These are phyloP conservation scores for Didymella pomorum DNA, from an alignment of 2,329 filamentous ascomycete genomes.

Conservation along the genomic window DNA sequence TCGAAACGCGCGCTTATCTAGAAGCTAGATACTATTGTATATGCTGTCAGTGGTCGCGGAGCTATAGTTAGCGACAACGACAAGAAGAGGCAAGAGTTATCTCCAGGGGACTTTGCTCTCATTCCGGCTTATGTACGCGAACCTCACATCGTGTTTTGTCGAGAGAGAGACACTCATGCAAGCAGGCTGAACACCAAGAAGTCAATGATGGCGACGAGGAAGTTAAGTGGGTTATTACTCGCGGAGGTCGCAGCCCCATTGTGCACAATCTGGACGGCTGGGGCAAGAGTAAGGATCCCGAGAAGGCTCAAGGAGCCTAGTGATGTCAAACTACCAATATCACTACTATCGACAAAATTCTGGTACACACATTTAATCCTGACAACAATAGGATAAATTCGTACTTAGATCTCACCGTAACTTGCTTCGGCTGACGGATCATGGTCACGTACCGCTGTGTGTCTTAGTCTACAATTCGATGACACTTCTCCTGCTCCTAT, in stretches of 20 bases:
- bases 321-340: not conserved
- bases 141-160: not conserved
- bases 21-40: conserved; percentile 70
- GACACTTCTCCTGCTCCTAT: not conserved
- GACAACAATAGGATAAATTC: too few species aligned
- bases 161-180: not conserved
- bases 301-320: conserved; percentile 6
- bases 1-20: conserved; percentile 11
- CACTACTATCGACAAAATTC: too few species aligned
- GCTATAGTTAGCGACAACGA: conserved; percentile 66
- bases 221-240: conserved; percentile 71
- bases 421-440: not conserved
- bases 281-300: conserved; percentile 52
- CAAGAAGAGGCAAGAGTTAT: conserved; percentile 64
- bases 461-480: conserved; percentile 1
- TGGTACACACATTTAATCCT: too few species aligned
- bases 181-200: conserved; percentile 70
- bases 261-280: conserved; percentile 70
- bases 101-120: conserved; percentile 72
- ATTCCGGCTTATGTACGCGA: conserved; percentile 65
- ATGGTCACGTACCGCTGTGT: not conserved
- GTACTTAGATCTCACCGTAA: not conserved
- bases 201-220: conserved; percentile 71
- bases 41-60: conserved; percentile 68
- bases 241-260: conserved; percentile 67